Evolutionary conservation across 2,329 filamentous ascomycete genomes (phyloP).

Genomic region (Furcasterigmium furcatum): DNA sequence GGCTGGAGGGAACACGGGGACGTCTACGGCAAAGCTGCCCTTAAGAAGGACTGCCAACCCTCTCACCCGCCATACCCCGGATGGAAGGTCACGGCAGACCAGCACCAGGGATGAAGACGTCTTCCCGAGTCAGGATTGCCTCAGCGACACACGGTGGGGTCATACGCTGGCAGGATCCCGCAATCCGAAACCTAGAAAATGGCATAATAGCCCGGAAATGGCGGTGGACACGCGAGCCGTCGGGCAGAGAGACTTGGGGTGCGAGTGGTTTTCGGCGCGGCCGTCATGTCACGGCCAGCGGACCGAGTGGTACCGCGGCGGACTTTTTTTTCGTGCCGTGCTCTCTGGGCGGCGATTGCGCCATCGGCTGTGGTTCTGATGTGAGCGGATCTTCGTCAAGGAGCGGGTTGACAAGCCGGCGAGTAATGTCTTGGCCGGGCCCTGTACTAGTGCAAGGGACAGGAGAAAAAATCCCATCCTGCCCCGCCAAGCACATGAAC

Average conservation of each 20-base stretch:
- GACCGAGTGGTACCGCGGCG: neutral
- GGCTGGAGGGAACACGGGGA: no score
- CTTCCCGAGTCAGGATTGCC: conserved; percentile 13
- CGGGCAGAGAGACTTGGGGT: neutral
- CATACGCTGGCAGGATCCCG: neutral
- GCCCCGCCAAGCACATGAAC: no score
- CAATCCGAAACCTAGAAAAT: neutral
- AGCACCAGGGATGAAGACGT: conserved; percentile 5
- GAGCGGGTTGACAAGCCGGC: neutral
- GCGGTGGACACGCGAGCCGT: neutral
- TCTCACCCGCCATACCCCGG: no score
- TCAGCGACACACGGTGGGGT: conserved; percentile 14
- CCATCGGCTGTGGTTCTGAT: conserved; percentile 20
- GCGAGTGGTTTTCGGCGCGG: neutral
- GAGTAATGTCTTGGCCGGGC: neutral
- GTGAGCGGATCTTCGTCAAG: conserved; percentile 12
- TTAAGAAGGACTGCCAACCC: no score
- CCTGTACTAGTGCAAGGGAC: no score
- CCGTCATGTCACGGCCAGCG: neutral
- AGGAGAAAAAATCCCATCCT: no score
- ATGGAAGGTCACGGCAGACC: no score
- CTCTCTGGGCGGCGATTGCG: conserved; percentile 18
- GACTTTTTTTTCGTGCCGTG: neutral
- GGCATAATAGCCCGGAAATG: conserved; percentile 1
- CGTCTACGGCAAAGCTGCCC: no score